Evolutionary conservation across 2,329 filamentous ascomycete species (phyloP), one percentile per base, ranked within the genome.

Genomic region (Cladophialophora yegresii): DNA sequence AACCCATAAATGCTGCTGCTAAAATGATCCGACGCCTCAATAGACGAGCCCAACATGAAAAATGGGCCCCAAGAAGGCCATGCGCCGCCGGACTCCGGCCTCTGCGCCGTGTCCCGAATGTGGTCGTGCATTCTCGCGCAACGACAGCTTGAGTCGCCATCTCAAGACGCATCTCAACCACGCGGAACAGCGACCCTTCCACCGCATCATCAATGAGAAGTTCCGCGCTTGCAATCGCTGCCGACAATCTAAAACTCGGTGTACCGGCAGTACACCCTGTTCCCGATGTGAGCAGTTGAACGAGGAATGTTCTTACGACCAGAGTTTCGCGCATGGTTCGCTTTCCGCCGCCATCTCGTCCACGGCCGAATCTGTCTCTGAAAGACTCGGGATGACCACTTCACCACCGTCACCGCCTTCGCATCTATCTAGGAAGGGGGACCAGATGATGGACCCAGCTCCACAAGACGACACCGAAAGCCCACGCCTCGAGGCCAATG

Each of bases 141-240:
- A 67, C 36, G 67, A 69, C 54, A 65, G 62, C 50, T 56, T 69
- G 45, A 67, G 47, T 50, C 62, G 67, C 20, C 67, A 69, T 61
- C 28, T 69, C 12, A 69, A 69, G 47, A 67, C 63, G 12, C 67
- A 69, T 22, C 20, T 47, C 22, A 63, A 40, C 12, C 61, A 66
- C 54, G 33, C 58, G 2, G 63, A 67, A 20, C 60, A 67, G 47
- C 62, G 67, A 4, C 67, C 65, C 1, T 65, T 67, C 28, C 67
- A 69, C 43, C 67, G 67, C 9, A 69, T 69, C 51, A 67, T 67
- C 56, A 54, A 64, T 32, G 65, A 69, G 23, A 69, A 69, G 33
- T 69, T 69, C 36, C 59, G 65, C 16, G 67, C 67, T 28, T 69
- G 67, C 50, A 61, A 65, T 36, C 61, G 56, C 23, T 69, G 67